Evolutionary conservation across 2,329 filamentous ascomycete species (phyloP), one percentile per base, ranked within the genome.

Genomic region (Neofusicoccum umdonicola): DNA sequence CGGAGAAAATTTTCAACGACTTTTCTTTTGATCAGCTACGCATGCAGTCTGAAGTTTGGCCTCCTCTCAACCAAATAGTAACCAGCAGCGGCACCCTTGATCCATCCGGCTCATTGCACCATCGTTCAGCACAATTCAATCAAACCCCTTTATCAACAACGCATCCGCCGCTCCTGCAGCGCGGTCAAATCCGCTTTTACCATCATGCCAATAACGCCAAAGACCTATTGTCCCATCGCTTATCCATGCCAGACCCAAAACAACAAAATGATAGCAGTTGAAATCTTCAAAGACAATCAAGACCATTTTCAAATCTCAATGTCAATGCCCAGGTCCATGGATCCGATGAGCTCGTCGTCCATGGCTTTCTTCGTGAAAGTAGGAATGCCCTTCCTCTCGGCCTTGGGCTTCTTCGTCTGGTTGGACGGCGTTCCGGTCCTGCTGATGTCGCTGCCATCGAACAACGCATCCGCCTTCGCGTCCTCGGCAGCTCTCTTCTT

Each of bases 271-370:
- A 35, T 13, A 15, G 22, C 13, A n/a, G 17, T 1, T 31, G 4
- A 7, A 31, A 31, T 31, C 27, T 31, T 31, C 8, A 11, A 44
- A 51, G 5, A 42, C n/a, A 44, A 8, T 3, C 9, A 34, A 39
- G 3, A 15, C 12, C 35, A 17, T 15, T 22, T 61, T 79, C 72
- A 92, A 70, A 96, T 92, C 69, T 96, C 93, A 71, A 97, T 88
- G 70, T 98, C 94, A 74, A 98, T 92, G 34, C 92, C 94, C 71
- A 98, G 80, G 75, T 98, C 95, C 81, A 98, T 82, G 31, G 88
- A 85, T 1, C 90, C 93, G 76, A 98, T 94, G 64, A 97, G 90
- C 73, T 98, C 95, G 73, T 98, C 95, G 67, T 97, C 93, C 82
- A 90, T 90, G 65, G 93, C 85, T 35, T 90, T 88, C 78, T 91